Conservation (phyloP, 768 basidiomycete genomes). For the Lanmaoa rubissima region DNA sequence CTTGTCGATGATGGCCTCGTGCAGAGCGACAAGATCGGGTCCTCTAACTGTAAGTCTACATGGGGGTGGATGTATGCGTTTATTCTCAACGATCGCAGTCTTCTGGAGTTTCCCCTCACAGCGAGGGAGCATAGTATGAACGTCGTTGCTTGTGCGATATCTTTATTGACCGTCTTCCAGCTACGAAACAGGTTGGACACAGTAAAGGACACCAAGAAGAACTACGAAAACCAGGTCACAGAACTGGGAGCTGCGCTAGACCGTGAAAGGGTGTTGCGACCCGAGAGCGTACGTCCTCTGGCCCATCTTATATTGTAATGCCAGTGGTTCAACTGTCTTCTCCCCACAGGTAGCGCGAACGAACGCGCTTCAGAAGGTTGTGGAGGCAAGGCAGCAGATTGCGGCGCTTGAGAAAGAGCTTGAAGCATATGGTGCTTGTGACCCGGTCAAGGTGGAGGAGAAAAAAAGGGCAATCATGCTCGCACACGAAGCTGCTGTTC, state of each 20-base stretch:
- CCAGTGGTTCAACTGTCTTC: background rate
- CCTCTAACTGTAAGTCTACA: constrained; percentile 76
- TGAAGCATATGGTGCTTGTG: constrained; percentile 75
- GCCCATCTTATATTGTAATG: background rate
- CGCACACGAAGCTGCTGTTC: constrained; percentile 78
- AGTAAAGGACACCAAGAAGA: constrained; percentile 46
- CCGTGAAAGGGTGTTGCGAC: constrained; percentile 51
- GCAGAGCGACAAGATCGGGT: constrained; percentile 88
- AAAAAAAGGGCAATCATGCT: constrained; percentile 68
- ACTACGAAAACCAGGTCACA: constrained; percentile 44
- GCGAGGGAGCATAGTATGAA: constrained; percentile 66
- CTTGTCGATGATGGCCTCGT: constrained; percentile 87
- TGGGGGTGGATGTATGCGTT: constrained; percentile 22
- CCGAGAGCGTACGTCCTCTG: constrained; percentile 49
- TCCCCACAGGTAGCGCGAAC: constrained; percentile 54
- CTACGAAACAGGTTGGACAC: constrained; percentile 54
- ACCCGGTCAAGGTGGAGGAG: constrained; percentile 79
- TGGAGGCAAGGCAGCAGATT: constrained; percentile 47
- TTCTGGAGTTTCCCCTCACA: constrained; percentile 97
- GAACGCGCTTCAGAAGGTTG: constrained; percentile 49
- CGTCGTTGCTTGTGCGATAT: background rate
- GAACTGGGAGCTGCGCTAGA: constrained; percentile 50
- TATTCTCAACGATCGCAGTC: constrained; percentile 44
- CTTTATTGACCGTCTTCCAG: constrained; percentile 33
- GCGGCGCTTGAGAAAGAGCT: constrained; percentile 63